A percentile compares a stretch with the other conserved stretches of the same genome.
These are phyloP conservation scores for Gyrodon lividus DNA, from an alignment of 768 basidiomycete species.

Conservation along the genomic window DNA sequence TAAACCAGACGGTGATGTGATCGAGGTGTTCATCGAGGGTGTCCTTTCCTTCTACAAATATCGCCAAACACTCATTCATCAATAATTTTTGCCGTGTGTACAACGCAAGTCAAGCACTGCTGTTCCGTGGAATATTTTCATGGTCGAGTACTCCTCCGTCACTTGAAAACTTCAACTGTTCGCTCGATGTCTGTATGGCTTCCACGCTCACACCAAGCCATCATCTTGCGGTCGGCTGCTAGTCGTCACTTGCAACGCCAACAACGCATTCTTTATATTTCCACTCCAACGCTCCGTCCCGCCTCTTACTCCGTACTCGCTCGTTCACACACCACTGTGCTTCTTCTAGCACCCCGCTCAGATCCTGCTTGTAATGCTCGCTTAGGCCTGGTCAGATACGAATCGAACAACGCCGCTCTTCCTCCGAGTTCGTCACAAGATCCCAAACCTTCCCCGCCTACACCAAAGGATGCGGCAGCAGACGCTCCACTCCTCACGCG, in stretches of 20 bases:
- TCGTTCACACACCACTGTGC: slow-evolving; percentile 17
- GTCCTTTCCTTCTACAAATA: slow-evolving; percentile 29
- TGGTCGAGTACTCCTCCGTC: slow-evolving; percentile 4
- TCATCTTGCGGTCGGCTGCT: slow-evolving; percentile 39
- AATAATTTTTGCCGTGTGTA: slow-evolving; percentile 6
- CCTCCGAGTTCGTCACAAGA: slow-evolving; percentile 33
- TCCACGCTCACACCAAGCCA: slow-evolving; percentile 50
- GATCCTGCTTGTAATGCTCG: slow-evolving; percentile 23
- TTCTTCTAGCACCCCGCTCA: slow-evolving; percentile 34
- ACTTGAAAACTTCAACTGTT: neutral
- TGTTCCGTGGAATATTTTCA: neutral
- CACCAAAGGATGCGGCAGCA: slow-evolving; percentile 41
- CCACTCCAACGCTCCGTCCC: slow-evolving; percentile 11
- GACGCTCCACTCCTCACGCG: slow-evolving; percentile 52
- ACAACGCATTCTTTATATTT: slow-evolving; percentile 19
- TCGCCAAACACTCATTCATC: slow-evolving; percentile 16
- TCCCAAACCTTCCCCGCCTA: slow-evolving; percentile 48
- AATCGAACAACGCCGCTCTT: slow-evolving; percentile 17
- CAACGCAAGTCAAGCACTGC: slow-evolving; percentile 1
- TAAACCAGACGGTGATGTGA: slow-evolving; percentile 14
- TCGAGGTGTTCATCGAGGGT: neutral
- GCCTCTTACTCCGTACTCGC: slow-evolving; percentile 11
- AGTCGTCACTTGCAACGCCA: slow-evolving; percentile 21
- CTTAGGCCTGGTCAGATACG: slow-evolving; percentile 4
- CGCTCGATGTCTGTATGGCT: slow-evolving; percentile 73